Percentiles rank a stretch among this genome's conserved stretches.
Evolutionary conservation across 2,329 filamentous ascomycete species (phyloP).

Genomic region (Aspergillus costaricaensis): DNA sequence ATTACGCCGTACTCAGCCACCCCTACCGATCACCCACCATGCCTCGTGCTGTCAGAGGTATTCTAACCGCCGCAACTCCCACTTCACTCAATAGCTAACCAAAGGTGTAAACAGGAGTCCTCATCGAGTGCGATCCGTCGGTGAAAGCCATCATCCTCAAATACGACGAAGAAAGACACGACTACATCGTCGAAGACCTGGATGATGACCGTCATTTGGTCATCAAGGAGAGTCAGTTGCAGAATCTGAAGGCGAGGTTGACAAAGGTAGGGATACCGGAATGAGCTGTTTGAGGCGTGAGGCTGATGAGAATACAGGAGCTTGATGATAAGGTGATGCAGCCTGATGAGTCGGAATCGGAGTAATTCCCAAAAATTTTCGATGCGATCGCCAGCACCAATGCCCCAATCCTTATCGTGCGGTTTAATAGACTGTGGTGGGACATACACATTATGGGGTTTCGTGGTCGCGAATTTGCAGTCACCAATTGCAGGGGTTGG

Average conservation of each 20-base stretch:
- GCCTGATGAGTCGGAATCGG: constrained; percentile 49
- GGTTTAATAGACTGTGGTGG: too few species aligned
- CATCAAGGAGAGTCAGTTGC: constrained; percentile 49
- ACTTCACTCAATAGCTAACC: constrained; percentile 5
- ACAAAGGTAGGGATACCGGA: constrained; percentile 38
- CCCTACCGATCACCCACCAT: constrained; percentile 25
- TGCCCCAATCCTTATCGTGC: too few species aligned
- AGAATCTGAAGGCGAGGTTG: constrained; percentile 44
- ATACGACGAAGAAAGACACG: constrained; percentile 49
- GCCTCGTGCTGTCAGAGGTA: constrained; percentile 47
- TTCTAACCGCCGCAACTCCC: neutral
- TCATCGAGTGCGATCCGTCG: constrained; percentile 52
- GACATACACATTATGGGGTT: too few species aligned
- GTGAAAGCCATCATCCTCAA: constrained; percentile 53
- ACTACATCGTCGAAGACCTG: constrained; percentile 52
- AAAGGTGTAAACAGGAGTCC: constrained; percentile 37
- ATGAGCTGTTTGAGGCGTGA: neutral
- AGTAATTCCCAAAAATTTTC: constrained; percentile 24
- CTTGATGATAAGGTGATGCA: constrained; percentile 52
- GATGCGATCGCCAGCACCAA: neutral
- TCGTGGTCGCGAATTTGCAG: too few species aligned
- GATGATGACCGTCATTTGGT: constrained; percentile 50
- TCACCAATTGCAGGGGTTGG: too few species aligned
- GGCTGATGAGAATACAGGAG: constrained; percentile 33
- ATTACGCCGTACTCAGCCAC: neutral